Conservation (phyloP, 2,329 filamentous ascomycete genomes). For the Mariannaea elegans region DNA sequence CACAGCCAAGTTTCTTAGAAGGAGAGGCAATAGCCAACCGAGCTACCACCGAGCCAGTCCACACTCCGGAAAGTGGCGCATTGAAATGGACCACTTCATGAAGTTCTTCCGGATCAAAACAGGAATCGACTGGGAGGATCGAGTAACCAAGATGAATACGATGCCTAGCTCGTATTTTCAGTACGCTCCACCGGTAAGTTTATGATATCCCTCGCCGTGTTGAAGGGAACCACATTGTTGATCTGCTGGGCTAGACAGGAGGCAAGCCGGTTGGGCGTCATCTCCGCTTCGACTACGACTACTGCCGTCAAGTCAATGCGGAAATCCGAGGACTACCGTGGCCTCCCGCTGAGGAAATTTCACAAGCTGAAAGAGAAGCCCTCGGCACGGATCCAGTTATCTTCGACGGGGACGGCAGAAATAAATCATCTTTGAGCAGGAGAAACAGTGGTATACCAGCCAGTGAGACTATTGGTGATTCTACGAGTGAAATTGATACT, state of each 20-base stretch:
- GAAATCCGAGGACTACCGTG: slow-evolving; percentile 41
- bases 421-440: not conserved
- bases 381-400: not conserved
- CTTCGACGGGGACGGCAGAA: slow-evolving; percentile 3
- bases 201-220: not conserved
- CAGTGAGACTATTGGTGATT: not conserved
- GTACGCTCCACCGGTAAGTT: slow-evolving; percentile 58
- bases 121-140: slow-evolving; percentile 67
- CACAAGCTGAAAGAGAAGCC: not conserved
- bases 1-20: slow-evolving; percentile 60
- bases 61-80: slow-evolving; percentile 49
- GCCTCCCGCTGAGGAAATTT: slow-evolving; percentile 30
- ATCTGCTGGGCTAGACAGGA: slow-evolving; percentile 38
- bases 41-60: slow-evolving; percentile 51
- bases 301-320: slow-evolving; percentile 47
- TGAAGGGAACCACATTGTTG: not conserved
- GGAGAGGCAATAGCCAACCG: slow-evolving; percentile 48
- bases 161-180: slow-evolving; percentile 48
- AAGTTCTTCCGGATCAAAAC: slow-evolving; percentile 67
- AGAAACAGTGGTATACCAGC: not conserved
- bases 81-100: slow-evolving; percentile 61
- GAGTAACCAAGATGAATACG: slow-evolving; percentile 49
- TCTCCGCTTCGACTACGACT: slow-evolving; percentile 44
- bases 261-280: slow-evolving; percentile 51
- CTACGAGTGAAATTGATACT: not conserved